Percentiles rank a stretch among this genome's conserved stretches.
phyloP scores from a whole-genome alignment of 2,329 filamentous ascomycete species.

The Penicillium sp. region DNA sequence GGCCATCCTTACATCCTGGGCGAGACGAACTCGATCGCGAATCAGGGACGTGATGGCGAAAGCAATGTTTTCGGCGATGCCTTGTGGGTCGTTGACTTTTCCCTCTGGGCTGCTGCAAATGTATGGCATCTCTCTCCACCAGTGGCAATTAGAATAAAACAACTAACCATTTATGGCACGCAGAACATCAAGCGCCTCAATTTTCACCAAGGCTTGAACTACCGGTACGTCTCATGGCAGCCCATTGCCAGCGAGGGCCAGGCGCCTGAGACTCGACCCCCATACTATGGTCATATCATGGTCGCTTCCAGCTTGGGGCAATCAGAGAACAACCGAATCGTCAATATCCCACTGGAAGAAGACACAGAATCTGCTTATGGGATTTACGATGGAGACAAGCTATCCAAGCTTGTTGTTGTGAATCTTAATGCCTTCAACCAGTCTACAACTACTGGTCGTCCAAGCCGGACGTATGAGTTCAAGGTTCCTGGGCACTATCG shows the following conservation, averaged over 20 bases:
- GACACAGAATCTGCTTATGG: slow-evolving; percentile 9
- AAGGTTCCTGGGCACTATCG: not conserved
- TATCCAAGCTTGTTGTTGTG: slow-evolving; percentile 3
- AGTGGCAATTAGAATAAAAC: not conserved
- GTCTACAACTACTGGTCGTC: not conserved
- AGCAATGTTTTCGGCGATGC: slow-evolving; percentile 18
- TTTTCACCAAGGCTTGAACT: slow-evolving; percentile 21
- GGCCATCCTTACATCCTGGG: slow-evolving; percentile 14
- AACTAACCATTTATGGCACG: not conserved
- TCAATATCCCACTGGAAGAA: slow-evolving; percentile 8
- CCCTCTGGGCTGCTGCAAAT: slow-evolving; percentile 16
- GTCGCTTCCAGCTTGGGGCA: slow-evolving; percentile 10
- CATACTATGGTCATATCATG: slow-evolving; percentile 23
- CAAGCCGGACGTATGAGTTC: slow-evolving; percentile 6
- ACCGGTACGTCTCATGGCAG: slow-evolving; percentile 23
- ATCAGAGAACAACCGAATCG: slow-evolving; percentile 3
- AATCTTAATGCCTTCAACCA: slow-evolving; percentile 10
- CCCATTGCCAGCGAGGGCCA: slow-evolving; percentile 13
- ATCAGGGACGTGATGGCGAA: slow-evolving; percentile 12
- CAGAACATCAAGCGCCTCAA: slow-evolving; percentile 18
- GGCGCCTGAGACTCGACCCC: slow-evolving; percentile 11
- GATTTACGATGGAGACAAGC: not conserved
- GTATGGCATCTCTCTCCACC: slow-evolving; percentile 5
- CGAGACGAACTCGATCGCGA: slow-evolving; percentile 17
- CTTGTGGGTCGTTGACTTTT: slow-evolving; percentile 19